Evolutionary conservation across 768 basidiomycete species (phyloP).

Genomic region (Boletus eberwhitei): DNA sequence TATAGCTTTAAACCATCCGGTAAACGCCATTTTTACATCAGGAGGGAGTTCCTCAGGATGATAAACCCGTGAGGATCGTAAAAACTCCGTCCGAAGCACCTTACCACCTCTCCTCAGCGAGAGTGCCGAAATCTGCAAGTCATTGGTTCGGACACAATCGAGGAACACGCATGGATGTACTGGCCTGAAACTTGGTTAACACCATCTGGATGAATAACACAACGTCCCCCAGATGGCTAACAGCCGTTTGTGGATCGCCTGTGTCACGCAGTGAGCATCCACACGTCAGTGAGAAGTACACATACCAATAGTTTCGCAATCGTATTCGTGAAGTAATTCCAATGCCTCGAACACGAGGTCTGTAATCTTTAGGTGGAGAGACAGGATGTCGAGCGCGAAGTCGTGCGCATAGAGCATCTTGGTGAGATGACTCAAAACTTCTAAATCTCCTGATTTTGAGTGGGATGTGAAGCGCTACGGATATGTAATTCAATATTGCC

Average conservation of each 20-base stretch:
- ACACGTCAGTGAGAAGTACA: conserved; percentile 8
- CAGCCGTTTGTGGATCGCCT: conserved; percentile 81
- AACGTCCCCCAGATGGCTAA: conserved; percentile 75
- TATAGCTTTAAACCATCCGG: conserved; percentile 70
- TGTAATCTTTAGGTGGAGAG: conserved; percentile 62
- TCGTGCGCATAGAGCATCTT: conserved; percentile 60
- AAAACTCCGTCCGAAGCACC: conserved; percentile 47
- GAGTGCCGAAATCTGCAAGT: conserved; percentile 46
- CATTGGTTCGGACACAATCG: background rate
- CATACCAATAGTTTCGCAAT: conserved; percentile 78
- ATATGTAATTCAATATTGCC: background rate
- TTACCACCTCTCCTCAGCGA: conserved; percentile 46
- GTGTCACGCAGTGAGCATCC: background rate
- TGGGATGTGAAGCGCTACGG: conserved; percentile 57
- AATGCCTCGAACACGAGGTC: conserved; percentile 64
- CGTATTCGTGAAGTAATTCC: conserved; percentile 64
- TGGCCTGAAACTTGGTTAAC: conserved; percentile 61
- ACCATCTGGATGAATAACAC: conserved; percentile 70
- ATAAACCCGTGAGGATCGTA: conserved; percentile 47
- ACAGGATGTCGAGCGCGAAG: conserved; percentile 60
- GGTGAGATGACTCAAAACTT: conserved; percentile 68
- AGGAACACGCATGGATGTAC: conserved; percentile 13
- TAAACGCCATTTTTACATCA: conserved; percentile 45
- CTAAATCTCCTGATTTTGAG: conserved; percentile 55
- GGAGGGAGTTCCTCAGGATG: conserved; percentile 38